Conservation (phyloP, 495 filamentous ascomycete genomes). For the Aspergillus saccharolyticus region DNA sequence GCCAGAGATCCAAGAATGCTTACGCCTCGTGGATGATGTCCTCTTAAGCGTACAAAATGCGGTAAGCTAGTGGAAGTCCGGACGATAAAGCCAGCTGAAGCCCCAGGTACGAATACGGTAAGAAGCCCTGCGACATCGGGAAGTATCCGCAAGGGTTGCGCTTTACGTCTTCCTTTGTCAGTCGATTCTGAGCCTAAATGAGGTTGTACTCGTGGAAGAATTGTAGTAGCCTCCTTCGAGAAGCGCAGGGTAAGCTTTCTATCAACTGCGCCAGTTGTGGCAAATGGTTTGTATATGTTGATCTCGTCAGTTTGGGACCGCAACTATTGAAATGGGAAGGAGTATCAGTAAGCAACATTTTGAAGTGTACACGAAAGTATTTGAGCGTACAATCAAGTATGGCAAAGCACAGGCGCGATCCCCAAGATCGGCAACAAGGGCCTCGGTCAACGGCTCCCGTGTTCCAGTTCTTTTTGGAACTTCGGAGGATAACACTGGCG, state of each 20-base stretch:
- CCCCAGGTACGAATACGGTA: constrained; percentile 74
- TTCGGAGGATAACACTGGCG: constrained; percentile 67
- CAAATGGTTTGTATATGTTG: constrained; percentile 79
- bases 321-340: constrained; percentile 47
- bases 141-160: constrained; percentile 54
- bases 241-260: constrained; percentile 57
- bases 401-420: constrained; percentile 64
- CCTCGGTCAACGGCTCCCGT: constrained; percentile 68
- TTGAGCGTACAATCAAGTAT: constrained; percentile 65
- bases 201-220: constrained; percentile 46
- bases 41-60: constrained; percentile 64
- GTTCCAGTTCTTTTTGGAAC: constrained; percentile 63
- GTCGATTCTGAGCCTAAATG: constrained; percentile 32
- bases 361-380: background rate
- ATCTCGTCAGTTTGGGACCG: constrained; percentile 77
- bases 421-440: constrained; percentile 78
- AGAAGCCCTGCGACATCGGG: constrained; percentile 67
- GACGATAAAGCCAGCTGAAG: constrained; percentile 71
- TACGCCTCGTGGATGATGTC: constrained; percentile 58
- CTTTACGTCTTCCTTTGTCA: constrained; percentile 35
- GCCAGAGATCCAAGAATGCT: constrained; percentile 62
- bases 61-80: constrained; percentile 71
- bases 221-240: constrained; percentile 64
- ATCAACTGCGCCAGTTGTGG: constrained; percentile 22
- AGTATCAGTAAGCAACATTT: background rate